These are phyloP conservation scores for Pestalotiopsis sp. DNA, from an alignment of 2,329 filamentous ascomycete species.

Conservation along the genomic window DNA sequence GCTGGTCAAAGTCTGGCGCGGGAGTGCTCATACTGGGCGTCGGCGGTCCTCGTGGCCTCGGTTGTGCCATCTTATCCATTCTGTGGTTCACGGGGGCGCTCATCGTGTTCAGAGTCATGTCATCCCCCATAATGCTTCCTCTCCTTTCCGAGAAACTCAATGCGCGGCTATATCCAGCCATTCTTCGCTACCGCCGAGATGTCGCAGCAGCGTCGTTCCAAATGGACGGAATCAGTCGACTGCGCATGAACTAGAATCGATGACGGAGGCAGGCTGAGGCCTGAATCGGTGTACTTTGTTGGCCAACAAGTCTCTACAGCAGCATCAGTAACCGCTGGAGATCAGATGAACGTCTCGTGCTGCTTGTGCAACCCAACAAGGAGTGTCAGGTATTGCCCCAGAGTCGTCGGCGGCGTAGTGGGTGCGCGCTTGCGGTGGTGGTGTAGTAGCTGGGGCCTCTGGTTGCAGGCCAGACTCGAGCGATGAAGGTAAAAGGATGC, in stretches of 20 bases:
- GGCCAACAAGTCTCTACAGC: not conserved
- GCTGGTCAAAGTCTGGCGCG: slow-evolving; percentile 64
- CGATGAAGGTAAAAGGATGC: not conserved
- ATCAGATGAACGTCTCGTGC: slow-evolving; percentile 6
- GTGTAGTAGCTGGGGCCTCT: not conserved
- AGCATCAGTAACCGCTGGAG: slow-evolving; percentile 9
- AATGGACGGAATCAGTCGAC: not conserved
- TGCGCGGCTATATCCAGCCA: slow-evolving; percentile 50
- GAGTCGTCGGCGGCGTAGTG: not conserved
- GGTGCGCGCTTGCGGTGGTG: not conserved
- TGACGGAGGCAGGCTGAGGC: not conserved
- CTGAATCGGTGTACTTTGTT: not conserved
- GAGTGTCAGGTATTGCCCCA: not conserved
- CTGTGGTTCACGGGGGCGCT: slow-evolving; percentile 44
- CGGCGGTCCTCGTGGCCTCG: slow-evolving; percentile 59
- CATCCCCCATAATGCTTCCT: slow-evolving; percentile 60
- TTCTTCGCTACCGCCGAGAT: slow-evolving; percentile 20
- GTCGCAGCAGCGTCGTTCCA: not conserved
- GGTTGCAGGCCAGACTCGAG: not conserved
- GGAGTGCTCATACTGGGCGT: slow-evolving; percentile 70
- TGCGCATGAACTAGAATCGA: not conserved
- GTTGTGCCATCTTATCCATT: slow-evolving; percentile 57
- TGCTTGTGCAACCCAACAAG: not conserved
- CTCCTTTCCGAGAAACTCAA: slow-evolving; percentile 65
- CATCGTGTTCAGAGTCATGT: slow-evolving; percentile 56